A percentile compares a stretch with the other conserved stretches of the same genome.
Conservation (phyloP, 805 yeast genomes). For the Starmerella vaccinii region DNA sequence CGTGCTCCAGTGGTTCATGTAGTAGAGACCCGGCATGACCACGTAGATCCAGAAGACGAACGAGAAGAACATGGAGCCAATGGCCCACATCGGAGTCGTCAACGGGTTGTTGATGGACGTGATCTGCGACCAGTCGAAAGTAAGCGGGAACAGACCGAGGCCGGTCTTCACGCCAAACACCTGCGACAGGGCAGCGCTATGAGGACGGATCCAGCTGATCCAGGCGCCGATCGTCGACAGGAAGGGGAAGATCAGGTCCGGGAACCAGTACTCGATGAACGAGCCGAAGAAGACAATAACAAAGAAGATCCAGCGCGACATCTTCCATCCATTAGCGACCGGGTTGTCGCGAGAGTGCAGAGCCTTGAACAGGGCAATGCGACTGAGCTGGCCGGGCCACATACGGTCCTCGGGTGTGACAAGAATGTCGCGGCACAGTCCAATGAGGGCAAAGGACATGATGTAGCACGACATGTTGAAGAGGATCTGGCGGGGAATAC, state of each 20-base stretch:
- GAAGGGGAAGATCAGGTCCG: constrained; percentile 51
- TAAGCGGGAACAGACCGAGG: constrained; percentile 54
- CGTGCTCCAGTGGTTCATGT: constrained; percentile 48
- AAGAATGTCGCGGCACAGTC: constrained; percentile 47
- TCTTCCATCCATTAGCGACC: constrained; percentile 51
- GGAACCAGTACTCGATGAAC: constrained; percentile 49
- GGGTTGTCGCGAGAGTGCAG: constrained; percentile 42
- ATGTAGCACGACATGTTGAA: constrained; percentile 48
- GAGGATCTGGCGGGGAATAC: constrained; percentile 49
- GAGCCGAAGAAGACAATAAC: constrained; percentile 36
- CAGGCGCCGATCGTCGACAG: constrained; percentile 45
- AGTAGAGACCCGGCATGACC: constrained; percentile 33
- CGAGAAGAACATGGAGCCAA: constrained; percentile 38
- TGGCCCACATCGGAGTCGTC: constrained; percentile 47
- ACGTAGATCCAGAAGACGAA: constrained; percentile 43
- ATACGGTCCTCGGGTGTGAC: constrained; percentile 58
- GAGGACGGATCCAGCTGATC: constrained; percentile 54
- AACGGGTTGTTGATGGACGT: constrained; percentile 46
- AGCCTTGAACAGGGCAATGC: constrained; percentile 47
- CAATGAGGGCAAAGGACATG: constrained; percentile 60
- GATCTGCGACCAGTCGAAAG: constrained; percentile 62
- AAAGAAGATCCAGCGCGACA: constrained; percentile 45
- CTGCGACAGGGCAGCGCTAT: constrained; percentile 50
- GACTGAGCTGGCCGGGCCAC: constrained; percentile 61
- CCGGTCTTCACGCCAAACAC: constrained; percentile 58